These are phyloP conservation scores for Sporobolomyces phaffii DNA, from an alignment of 768 basidiomycete species.

Conservation along the genomic window DNA sequence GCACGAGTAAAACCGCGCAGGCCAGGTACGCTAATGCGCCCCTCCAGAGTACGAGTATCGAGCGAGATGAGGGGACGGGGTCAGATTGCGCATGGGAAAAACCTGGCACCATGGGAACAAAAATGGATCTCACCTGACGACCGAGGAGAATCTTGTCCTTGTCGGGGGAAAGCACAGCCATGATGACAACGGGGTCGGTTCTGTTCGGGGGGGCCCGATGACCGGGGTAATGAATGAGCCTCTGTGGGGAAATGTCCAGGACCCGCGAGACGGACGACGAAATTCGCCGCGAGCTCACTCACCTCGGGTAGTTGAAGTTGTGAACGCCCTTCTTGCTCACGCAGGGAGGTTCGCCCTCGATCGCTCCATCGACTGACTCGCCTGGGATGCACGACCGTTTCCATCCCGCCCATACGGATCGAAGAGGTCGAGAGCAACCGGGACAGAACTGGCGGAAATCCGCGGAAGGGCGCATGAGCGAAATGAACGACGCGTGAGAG, in stretches of 20 bases:
- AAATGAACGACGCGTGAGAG: neutral
- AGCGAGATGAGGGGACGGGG: neutral
- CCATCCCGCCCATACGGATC: constrained; percentile 93
- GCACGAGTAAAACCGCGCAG: constrained; percentile 69
- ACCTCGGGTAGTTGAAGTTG: constrained; percentile 55
- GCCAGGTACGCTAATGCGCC: constrained; percentile 39
- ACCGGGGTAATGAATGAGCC: no score
- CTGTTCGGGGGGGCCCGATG: no score
- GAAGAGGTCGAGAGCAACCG: constrained; percentile 70
- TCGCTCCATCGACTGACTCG: neutral
- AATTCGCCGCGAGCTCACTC: no score
- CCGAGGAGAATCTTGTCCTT: constrained; percentile 82
- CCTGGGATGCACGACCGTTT: constrained; percentile 70
- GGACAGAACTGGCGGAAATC: constrained; percentile 59
- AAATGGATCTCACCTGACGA: constrained; percentile 59
- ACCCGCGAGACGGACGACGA: no score
- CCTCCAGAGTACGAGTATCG: neutral
- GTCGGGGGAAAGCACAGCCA: constrained; percentile 71
- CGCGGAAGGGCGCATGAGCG: neutral
- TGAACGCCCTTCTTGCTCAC: constrained; percentile 67
- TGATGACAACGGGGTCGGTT: constrained; percentile 85
- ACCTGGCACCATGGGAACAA: no score
- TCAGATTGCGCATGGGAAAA: neutral
- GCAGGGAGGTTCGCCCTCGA: constrained; percentile 26
- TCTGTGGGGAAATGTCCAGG: no score